Percentiles rank a stretch among this genome's conserved stretches.
These are phyloP conservation scores for Phaffia australis DNA, from an alignment of 768 basidiomycete genomes.

Conservation along the genomic window DNA sequence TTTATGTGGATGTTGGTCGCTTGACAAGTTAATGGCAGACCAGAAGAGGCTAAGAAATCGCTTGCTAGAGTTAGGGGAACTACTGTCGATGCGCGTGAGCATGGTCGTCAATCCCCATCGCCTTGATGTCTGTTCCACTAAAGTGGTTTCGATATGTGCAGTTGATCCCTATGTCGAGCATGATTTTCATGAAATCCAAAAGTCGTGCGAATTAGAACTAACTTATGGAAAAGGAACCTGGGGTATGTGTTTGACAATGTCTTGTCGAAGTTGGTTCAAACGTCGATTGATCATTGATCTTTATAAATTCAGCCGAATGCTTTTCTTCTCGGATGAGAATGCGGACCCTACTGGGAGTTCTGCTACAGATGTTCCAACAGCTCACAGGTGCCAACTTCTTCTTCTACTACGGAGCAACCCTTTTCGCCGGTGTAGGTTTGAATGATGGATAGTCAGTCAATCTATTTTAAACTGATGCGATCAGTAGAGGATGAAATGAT, in stretches of 20 bases:
- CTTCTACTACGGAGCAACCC: conserved; percentile 46
- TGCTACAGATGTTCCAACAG: conserved; percentile 60
- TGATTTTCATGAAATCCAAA: conserved; percentile 46
- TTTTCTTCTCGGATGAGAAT: not conserved
- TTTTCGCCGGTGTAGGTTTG: conserved; percentile 59
- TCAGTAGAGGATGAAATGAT: no score
- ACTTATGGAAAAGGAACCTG: conserved; percentile 45
- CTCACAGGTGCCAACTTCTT: conserved; percentile 40
- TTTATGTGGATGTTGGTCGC: no score
- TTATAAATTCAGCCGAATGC: conserved; percentile 42
- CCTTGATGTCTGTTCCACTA: not conserved
- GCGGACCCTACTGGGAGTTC: conserved; percentile 8
- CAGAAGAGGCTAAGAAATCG: conserved; percentile 43
- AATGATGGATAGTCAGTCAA: conserved; percentile 39
- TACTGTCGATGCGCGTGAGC: conserved; percentile 1
- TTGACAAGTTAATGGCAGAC: conserved; percentile 37
- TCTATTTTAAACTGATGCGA: no score
- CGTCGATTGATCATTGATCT: conserved; percentile 52
- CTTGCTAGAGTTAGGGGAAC: conserved; percentile 24
- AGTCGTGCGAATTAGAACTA: conserved; percentile 47
- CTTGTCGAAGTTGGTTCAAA: conserved; percentile 22
- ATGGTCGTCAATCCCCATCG: conserved; percentile 3
- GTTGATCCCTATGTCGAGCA: conserved; percentile 30
- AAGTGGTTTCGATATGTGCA: not conserved
- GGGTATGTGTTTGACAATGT: conserved; percentile 49